phyloP scores from a whole-genome alignment of 2,329 filamentous ascomycete species.

The Aspergillus fischeri region DNA sequence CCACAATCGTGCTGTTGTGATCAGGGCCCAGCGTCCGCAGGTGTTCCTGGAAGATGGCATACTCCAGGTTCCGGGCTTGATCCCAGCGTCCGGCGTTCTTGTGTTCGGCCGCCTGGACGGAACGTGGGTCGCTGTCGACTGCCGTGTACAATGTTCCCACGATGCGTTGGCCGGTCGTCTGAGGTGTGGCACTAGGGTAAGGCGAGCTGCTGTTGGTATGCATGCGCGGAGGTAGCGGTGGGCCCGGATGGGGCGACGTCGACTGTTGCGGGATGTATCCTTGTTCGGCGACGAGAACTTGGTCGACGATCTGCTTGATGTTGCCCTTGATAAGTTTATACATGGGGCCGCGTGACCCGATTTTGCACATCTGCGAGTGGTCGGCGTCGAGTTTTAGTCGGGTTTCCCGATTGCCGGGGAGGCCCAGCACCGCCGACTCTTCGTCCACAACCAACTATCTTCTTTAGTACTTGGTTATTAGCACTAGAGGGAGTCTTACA shows the following conservation, averaged over 20 bases:
- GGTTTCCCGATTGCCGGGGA: constrained; percentile 31
- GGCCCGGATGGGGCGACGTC: constrained; percentile 12
- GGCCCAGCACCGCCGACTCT: constrained; percentile 32
- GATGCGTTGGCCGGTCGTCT: constrained; percentile 9
- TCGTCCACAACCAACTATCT: constrained; percentile 32
- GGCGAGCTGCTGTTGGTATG: constrained; percentile 26
- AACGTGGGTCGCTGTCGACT: constrained; percentile 25
- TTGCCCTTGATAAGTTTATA: constrained; percentile 31
- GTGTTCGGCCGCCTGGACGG: constrained; percentile 21
- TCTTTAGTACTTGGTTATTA: neutral
- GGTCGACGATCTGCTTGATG: constrained; percentile 31
- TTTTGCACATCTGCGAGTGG: constrained; percentile 35
- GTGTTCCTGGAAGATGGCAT: constrained; percentile 29
- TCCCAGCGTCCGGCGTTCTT: constrained; percentile 28
- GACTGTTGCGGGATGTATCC: constrained; percentile 26
- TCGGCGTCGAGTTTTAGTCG: constrained; percentile 34
- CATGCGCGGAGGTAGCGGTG: constrained; percentile 25
- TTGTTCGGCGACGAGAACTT: constrained; percentile 26
- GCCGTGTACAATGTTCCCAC: constrained; percentile 18
- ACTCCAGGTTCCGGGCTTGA: constrained; percentile 24
- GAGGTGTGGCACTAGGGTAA: constrained; percentile 16
- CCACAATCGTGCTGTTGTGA: constrained; percentile 24
- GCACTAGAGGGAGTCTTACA: constrained; percentile 12
- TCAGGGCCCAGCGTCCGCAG: constrained; percentile 24
- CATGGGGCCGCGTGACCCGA: constrained; percentile 25